A percentile compares a stretch with the other conserved stretches of the same genome.
These are phyloP conservation scores for Aspergillus fijiensis DNA, from an alignment of 2,329 filamentous ascomycete species.

Conservation along the genomic window DNA sequence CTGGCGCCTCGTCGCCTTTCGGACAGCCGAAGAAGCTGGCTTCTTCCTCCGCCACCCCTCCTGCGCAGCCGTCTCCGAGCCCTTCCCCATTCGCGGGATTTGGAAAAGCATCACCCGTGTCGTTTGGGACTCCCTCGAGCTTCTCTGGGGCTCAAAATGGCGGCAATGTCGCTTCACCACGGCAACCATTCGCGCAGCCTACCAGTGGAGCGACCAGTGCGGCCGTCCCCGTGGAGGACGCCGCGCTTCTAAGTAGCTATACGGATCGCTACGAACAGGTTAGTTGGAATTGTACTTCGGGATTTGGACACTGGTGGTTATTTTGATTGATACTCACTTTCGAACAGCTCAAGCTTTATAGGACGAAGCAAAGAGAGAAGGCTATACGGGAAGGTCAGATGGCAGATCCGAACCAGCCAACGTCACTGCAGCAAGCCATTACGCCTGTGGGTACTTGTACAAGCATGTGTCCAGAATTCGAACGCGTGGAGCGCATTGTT, in stretches of 20 bases:
- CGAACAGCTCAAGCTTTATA: slow-evolving; percentile 49
- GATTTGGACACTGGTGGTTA: background rate
- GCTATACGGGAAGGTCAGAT: slow-evolving; percentile 56
- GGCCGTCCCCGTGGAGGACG: slow-evolving; percentile 25
- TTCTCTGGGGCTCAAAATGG: slow-evolving; percentile 16
- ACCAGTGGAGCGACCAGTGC: slow-evolving; percentile 12
- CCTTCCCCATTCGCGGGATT: slow-evolving; percentile 24
- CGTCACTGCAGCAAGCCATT: slow-evolving; percentile 59
- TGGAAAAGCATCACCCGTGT: slow-evolving; percentile 16
- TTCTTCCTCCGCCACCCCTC: slow-evolving; percentile 16
- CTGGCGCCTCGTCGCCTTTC: slow-evolving; percentile 26
- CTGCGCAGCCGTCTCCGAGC: slow-evolving; percentile 14
- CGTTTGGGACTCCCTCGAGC: slow-evolving; percentile 17
- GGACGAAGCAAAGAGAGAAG: slow-evolving; percentile 50
- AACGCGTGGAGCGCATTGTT: slow-evolving; percentile 61
- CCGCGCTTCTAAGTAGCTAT: slow-evolving; percentile 25
- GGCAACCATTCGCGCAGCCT: slow-evolving; percentile 5
- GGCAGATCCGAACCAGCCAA: slow-evolving; percentile 61
- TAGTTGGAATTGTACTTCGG: slow-evolving; percentile 10
- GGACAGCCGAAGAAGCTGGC: slow-evolving; percentile 25
- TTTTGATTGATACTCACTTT: slow-evolving; percentile 4
- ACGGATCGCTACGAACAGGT: slow-evolving; percentile 41
- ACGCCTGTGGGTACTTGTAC: slow-evolving; percentile 61
- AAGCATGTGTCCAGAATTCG: slow-evolving; percentile 65
- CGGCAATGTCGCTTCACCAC: slow-evolving; percentile 19